Base-by-base conservation (phyloP, 306 rosid species). In the Boehmeria nivea region DNA sequence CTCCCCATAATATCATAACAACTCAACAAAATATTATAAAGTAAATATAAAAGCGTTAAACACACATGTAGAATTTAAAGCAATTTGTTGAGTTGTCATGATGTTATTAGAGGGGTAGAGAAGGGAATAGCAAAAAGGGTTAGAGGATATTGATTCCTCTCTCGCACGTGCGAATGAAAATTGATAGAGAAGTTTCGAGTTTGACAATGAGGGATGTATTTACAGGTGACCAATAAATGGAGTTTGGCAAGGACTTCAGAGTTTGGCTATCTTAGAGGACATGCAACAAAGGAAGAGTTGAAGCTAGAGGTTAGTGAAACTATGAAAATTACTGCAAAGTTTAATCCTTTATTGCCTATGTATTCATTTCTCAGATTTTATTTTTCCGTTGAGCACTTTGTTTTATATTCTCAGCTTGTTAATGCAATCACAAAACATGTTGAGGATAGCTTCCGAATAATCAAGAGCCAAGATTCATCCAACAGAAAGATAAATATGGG, bases 181-280 rank as follows among this genome's bases (percentile, higher is more conserved):
- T n/a, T n/a, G n/a, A n/a, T n/a, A n/a, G n/a, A n/a, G n/a, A 27
- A 12, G 9, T 3, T 43, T 43, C 7, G 31, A 61, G 23, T 42
- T 40, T 12, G 33, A 17, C 28, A n/a, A n/a, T 60, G 12, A 44
- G 36, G 6, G 43, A 44, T 21, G 57, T 40, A 2, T 15, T 2
- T 15, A 19, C 68, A 81, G 84, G 80, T 13, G 17, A 18, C 26
- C 6, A 44, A 72, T 14, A 66, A 54, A n/a, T 86, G 95, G 95
- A 90, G 94, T 46, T 59, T 85, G 49, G 54, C 60, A 51, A 82
- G 83, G 71, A 64, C 67, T 66, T 51, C 86, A 0, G 57, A 80
- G 70, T 88, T 54, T 54, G 94, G 96, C 48, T 88, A 82, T 70
- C 21, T 80, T 13, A 76, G 88, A 73, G 94, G 57, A 11, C 81